Evolutionary conservation across 176 grass and related monocot genomes (phyloP), one percentile per base, ranked within the genome.

Genomic region (Phragmites australis): DNA sequence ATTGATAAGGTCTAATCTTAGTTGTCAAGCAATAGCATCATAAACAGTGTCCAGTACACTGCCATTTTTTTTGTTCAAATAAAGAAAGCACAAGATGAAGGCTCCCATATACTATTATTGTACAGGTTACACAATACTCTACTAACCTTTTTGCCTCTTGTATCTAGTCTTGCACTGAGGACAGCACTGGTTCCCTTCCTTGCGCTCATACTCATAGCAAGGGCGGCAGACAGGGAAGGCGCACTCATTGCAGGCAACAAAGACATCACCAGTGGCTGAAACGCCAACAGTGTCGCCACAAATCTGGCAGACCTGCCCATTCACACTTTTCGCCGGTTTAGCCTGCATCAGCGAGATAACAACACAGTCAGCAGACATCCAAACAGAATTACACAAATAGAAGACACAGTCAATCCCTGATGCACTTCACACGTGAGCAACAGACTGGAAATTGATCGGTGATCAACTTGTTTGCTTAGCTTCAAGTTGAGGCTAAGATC

Each of bases 121-220:
- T 64, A 16, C 65, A 78, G 48, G 55, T 62, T 26, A 47, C 19
- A 47, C 10, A 70, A 39, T 19, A 25, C 16, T 46, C 1, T 49
- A 74, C 73, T 6, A 77, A 99, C 97, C 97, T 93, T 91, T 99
- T 15, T 90, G 97, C 76, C 97, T 95, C 84, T 99, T 99, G 90
- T 99, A 99, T 76, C 97, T 90, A 54, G 97, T 99, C 84, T 99
- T 99, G 97, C 97, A 99, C 83, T 99, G 97, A 76, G 97, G 97
- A 84, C 97, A 99, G 65, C 84, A 93, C 37, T 96, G 89, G 81
- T 91, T 96, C 13, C 97, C 97, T 25, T 99, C 97, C 82, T 96
- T 99, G 73, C 97, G 90, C 42, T 99, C 97, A 3, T 99, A 99
- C 82, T 99, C 97, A 10, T 99, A 99, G 82, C 97, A 99, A 88